phyloP scores from a whole-genome alignment of 176 grass and related monocot genomes.

The Luzula sylvatica region DNA sequence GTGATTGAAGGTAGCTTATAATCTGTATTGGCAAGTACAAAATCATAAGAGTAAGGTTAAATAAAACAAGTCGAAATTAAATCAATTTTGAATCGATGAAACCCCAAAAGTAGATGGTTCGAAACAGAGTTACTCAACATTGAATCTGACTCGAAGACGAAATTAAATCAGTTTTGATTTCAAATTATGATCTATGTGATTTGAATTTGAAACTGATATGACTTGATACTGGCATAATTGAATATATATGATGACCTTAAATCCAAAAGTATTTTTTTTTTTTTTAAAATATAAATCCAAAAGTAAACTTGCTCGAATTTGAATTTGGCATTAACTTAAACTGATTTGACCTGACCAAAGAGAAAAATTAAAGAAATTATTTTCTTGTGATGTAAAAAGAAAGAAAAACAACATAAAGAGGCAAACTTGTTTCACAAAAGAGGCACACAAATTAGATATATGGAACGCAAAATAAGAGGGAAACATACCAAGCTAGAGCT shows the following conservation, averaged over 20 bases:
- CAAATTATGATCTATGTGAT: not conserved
- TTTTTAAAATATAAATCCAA: too few species aligned
- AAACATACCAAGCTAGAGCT: not conserved
- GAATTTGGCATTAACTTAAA: too few species aligned
- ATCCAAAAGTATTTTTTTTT: too few species aligned
- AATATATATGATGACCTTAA: too few species aligned
- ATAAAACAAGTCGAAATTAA: not conserved
- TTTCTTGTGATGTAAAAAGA: too few species aligned
- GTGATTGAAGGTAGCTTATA: not conserved
- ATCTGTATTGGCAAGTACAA: constrained; percentile 1
- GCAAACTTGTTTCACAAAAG: not conserved
- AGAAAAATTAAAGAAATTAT: too few species aligned
- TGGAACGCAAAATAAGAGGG: not conserved
- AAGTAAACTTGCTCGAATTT: too few species aligned
- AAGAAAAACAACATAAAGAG: not conserved
- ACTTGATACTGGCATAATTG: too few species aligned
- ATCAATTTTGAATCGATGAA: not conserved
- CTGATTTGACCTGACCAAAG: too few species aligned
- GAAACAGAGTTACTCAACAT: not conserved
- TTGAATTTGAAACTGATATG: too few species aligned
- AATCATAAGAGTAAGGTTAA: not conserved
- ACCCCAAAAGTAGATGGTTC: not conserved
- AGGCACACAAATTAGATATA: not conserved
- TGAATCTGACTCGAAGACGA: not conserved
- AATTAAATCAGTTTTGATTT: not conserved